Percentiles rank a stretch among this genome's conserved stretches.
phyloP scores from a whole-genome alignment of 2,329 filamentous ascomycete genomes.

The Thielaviopsis populi region DNA sequence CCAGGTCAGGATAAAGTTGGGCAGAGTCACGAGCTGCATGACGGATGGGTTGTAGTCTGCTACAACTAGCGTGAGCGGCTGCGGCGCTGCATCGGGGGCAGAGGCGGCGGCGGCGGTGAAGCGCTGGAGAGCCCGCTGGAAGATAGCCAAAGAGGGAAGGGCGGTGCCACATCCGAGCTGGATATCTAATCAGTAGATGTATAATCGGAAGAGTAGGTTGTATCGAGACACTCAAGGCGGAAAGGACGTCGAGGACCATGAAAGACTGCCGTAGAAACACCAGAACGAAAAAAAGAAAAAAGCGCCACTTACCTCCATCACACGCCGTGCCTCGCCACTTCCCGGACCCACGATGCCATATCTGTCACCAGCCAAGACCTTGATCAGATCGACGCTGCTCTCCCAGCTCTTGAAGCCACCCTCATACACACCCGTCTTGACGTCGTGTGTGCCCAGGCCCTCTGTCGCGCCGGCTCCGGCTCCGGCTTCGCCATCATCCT shows the following conservation, averaged over 20 bases:
- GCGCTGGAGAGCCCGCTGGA: constrained; percentile 39
- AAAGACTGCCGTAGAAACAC: not conserved
- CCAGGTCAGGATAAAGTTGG: constrained; percentile 63
- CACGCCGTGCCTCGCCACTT: constrained; percentile 25
- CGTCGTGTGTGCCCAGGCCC: constrained; percentile 52
- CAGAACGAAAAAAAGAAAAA: not conserved
- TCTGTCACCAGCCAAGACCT: constrained; percentile 38
- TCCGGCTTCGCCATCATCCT: constrained; percentile 35
- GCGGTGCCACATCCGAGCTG: constrained; percentile 69
- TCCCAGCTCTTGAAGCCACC: constrained; percentile 86
- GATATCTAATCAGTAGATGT: constrained; percentile 18
- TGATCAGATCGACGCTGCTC: constrained; percentile 66
- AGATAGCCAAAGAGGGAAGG: constrained; percentile 55
- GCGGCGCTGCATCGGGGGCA: not conserved
- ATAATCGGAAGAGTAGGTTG: not conserved
- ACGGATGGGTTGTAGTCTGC: constrained; percentile 72
- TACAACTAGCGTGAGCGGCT: constrained; percentile 44
- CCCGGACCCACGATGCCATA: constrained; percentile 24
- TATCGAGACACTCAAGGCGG: not conserved
- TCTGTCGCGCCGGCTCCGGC: constrained; percentile 19
- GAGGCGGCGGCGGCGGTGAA: not conserved
- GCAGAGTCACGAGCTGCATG: constrained; percentile 61
- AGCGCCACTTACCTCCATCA: constrained; percentile 38
- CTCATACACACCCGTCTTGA: constrained; percentile 71
- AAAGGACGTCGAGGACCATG: not conserved